Conservation (phyloP, 1,284 basidiomycete genomes). For the Mycena sp. region DNA sequence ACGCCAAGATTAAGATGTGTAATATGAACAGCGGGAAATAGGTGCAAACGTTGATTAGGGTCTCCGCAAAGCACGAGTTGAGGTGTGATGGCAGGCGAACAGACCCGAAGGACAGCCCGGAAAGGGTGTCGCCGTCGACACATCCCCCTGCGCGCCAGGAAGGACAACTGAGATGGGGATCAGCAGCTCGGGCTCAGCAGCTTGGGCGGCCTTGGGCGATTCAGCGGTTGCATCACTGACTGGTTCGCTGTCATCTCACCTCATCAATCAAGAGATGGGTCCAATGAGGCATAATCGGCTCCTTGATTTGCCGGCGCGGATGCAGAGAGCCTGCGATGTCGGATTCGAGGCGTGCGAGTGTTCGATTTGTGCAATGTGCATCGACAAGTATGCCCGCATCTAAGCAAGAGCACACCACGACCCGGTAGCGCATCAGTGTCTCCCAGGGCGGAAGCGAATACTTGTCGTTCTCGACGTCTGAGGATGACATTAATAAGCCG, state of each 20-base stretch:
- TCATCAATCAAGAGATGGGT: constrained; percentile 59
- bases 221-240: too few species aligned
- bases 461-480: constrained; percentile 52
- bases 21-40: background rate
- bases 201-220: constrained; percentile 52
- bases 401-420: constrained; percentile 53
- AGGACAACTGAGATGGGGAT: constrained; percentile 55
- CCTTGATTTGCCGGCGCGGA: constrained; percentile 42
- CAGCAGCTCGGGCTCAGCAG: constrained; percentile 55
- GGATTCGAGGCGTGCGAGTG: constrained; percentile 49
- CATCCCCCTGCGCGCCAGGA: constrained; percentile 7
- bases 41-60: constrained; percentile 50
- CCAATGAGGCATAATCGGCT: constrained; percentile 52
- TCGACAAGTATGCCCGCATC: constrained; percentile 52
- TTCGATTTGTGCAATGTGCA: constrained; percentile 52
- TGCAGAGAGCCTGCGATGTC: constrained; percentile 46
- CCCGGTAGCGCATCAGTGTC: constrained; percentile 51
- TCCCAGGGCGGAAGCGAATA: constrained; percentile 55
- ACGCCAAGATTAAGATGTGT: background rate
- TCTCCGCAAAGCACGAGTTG: constrained; percentile 58
- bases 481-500: background rate
- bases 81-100: constrained; percentile 40
- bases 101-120: constrained; percentile 26
- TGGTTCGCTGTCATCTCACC: too few species aligned
- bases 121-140: background rate